These are phyloP conservation scores for Wickerhamiella azymoides DNA, from an alignment of 805 yeast genomes.

Conservation along the genomic window DNA sequence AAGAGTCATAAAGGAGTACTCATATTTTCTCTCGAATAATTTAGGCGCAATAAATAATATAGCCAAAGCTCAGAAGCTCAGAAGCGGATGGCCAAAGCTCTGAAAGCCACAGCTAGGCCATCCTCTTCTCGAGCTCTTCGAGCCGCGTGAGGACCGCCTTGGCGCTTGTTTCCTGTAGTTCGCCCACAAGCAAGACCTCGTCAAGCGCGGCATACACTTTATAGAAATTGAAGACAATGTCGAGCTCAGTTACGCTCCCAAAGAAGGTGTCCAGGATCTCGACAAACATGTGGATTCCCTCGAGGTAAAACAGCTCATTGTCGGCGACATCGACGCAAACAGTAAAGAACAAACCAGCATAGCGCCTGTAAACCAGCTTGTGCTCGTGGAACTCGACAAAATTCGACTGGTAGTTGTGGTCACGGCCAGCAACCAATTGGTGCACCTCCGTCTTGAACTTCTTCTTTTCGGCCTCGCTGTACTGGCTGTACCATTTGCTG, in stretches of 20 bases:
- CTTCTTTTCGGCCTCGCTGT: constrained; percentile 33
- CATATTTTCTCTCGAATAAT: no score
- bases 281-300: constrained; percentile 75
- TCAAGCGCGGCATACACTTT: constrained; percentile 72
- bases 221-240: constrained; percentile 81
- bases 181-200: constrained; percentile 83
- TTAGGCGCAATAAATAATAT: not conserved
- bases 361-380: constrained; percentile 71
- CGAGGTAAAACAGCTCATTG: constrained; percentile 70
- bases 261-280: constrained; percentile 78
- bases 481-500: constrained; percentile 58
- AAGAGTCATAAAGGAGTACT: no score
- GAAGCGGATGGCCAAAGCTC: no score
- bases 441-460: constrained; percentile 52
- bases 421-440: constrained; percentile 65
- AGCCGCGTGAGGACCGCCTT: constrained; percentile 50
- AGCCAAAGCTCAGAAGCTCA: no score
- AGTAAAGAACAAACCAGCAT: constrained; percentile 86
- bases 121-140: constrained; percentile 38
- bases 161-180: constrained; percentile 74
- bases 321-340: constrained; percentile 67
- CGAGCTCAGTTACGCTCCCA: constrained; percentile 85
- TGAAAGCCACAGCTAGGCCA: not conserved
- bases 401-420: constrained; percentile 69
- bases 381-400: constrained; percentile 56